These are phyloP conservation scores for Pseudocercospora pini-densiflorae DNA, from an alignment of 2,329 filamentous ascomycete genomes.

Conservation along the genomic window DNA sequence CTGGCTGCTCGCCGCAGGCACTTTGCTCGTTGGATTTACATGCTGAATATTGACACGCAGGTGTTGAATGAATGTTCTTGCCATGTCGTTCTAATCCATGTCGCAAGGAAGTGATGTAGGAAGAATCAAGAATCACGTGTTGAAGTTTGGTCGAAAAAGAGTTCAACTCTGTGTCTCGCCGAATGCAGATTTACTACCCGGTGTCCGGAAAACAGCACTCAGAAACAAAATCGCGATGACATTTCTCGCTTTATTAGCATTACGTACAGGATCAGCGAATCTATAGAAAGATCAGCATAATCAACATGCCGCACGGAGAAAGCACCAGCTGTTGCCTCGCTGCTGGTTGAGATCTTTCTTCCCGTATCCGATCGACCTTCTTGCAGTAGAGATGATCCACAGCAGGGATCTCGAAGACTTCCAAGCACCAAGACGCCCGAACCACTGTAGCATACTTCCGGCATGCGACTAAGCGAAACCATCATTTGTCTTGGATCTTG, in stretches of 20 bases:
- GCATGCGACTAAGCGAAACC: conserved; percentile 15
- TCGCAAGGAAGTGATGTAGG: conserved; percentile 8
- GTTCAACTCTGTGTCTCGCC: not conserved
- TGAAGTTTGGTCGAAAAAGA: not conserved
- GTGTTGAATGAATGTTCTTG: conserved; percentile 2
- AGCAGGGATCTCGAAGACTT: conserved; percentile 4
- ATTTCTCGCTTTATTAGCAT: not conserved
- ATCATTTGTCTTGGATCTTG: conserved; percentile 5
- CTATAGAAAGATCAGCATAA: not conserved
- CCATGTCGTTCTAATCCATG: conserved; percentile 8
- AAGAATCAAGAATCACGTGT: conserved; percentile 3
- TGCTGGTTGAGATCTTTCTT: not conserved
- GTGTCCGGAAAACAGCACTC: not conserved
- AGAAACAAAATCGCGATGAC: not conserved
- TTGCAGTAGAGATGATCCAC: conserved; percentile 6
- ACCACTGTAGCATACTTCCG: conserved; percentile 8
- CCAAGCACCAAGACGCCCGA: conserved; percentile 5
- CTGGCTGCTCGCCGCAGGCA: not conserved
- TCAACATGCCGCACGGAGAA: not conserved
- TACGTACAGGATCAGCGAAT: no score
- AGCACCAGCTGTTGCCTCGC: not conserved
- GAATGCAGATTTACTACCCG: not conserved
- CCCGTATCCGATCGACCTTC: not conserved
- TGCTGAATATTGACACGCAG: conserved; percentile 11
- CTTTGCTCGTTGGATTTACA: conserved; percentile 2